Conservation (phyloP, 2,329 filamentous ascomycete species). For the Annulohypoxylon truncatum region DNA sequence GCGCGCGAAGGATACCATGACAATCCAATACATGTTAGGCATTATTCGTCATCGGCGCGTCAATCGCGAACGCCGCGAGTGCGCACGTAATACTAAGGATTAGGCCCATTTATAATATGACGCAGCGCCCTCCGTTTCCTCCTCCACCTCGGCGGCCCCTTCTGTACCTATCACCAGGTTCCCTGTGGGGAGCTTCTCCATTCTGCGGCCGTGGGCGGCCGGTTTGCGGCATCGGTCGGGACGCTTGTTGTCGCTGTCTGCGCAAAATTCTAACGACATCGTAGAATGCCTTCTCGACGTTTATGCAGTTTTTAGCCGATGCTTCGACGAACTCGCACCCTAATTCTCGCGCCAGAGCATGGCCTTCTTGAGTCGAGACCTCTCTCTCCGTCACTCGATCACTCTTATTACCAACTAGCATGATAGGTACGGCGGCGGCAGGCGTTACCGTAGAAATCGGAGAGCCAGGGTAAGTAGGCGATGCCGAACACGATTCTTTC, state of each 20-base stretch:
- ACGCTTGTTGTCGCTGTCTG: constrained; percentile 75
- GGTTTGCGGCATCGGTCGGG: constrained; percentile 52
- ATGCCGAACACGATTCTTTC: constrained; percentile 87
- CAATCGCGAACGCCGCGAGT: constrained; percentile 40
- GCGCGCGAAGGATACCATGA: constrained; percentile 19
- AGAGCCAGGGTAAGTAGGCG: constrained; percentile 80
- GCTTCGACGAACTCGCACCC: constrained; percentile 98
- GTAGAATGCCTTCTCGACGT: constrained; percentile 98
- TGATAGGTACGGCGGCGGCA: constrained; percentile 84
- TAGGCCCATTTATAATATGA: constrained; percentile 55
- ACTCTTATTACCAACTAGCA: constrained; percentile 99
- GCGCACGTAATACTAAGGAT: constrained; percentile 35
- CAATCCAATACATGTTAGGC: constrained; percentile 36
- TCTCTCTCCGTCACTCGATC: constrained; percentile 96
- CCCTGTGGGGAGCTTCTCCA: constrained; percentile 40
- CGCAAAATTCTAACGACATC: constrained; percentile 94
- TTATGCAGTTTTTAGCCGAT: constrained; percentile 97
- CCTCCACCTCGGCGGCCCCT: constrained; percentile 48
- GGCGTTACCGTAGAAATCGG: constrained; percentile 71
- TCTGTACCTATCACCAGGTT: constrained; percentile 42
- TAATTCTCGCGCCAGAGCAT: constrained; percentile 88
- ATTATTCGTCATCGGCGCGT: constrained; percentile 42
- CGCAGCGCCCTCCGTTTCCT: constrained; percentile 51
- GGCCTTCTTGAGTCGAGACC: constrained; percentile 95
- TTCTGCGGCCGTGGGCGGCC: constrained; percentile 43